Evolutionary conservation across 768 basidiomycete species (phyloP), one percentile per base, ranked within the genome.

Genomic region (Cyclocybe aegerita): DNA sequence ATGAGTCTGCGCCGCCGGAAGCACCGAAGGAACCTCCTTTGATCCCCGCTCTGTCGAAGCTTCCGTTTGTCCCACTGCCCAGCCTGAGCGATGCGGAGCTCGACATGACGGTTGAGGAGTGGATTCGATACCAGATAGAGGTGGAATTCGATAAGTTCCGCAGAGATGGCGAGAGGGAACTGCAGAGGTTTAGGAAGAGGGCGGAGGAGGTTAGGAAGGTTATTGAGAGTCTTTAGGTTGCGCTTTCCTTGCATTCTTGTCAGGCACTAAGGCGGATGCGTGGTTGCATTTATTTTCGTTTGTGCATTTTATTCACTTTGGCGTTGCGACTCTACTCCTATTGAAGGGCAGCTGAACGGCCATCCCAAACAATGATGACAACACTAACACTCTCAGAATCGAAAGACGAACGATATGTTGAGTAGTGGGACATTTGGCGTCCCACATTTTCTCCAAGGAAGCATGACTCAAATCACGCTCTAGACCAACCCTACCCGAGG

Each of bases 101-200:
- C 52, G 69, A 75, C 14, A 86, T 93, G 88, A 88, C 90, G 0
- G 77, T 94, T 42, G 91, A 93, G 60, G 82, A 93, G 60, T 89
- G 89, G 81, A 83, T 93, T 50, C 75, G 85, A 48, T 79, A 82
- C 56, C 90, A 93, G 68, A 87, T 90, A 64, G 76, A 76, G 55
- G 66, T 80, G 40, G 78, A 90, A 66, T 83, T 80, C 56, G 82
- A 85, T 55, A 80, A 75, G 50, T 73, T 77, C 48, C 67, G 67
- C 43, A 60, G 75, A 46, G 75, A 77, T 49, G 74, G 75, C n/a
- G 73, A 75, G 56, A 59, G 73, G 47, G 74, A 75, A 56, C 49
- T 77, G 53, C 64, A 63, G 47, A 63, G 70, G 57, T 75, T 75
- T 50, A 72, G 68, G 60, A 67, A 66, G 53, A 64, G 58, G 44